phyloP scores from a whole-genome alignment of 345 rosid genomes.

The Firmiana major region DNA sequence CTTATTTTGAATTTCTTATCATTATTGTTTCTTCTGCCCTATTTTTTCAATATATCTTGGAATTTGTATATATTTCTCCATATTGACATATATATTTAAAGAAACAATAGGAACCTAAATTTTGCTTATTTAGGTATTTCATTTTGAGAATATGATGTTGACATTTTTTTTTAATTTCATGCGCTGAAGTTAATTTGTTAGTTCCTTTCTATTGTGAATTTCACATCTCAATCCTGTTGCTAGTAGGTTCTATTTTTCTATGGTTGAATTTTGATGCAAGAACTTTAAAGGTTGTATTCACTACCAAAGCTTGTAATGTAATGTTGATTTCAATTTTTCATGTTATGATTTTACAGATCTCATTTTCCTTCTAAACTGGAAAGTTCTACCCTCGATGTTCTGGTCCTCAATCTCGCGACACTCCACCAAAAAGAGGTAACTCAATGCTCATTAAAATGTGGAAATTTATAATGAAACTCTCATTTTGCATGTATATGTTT shows the following conservation, averaged over 20 bases:
- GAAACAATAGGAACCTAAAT: too few relatives aligned
- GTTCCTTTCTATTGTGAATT: background rate
- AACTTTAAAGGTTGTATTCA: background rate
- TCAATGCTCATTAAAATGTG: background rate
- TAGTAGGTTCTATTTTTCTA: background rate
- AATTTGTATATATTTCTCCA: too few relatives aligned
- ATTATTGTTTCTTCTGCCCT: too few relatives aligned
- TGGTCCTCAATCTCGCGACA: conserved; percentile 90
- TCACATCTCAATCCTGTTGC: background rate
- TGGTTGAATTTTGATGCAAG: background rate
- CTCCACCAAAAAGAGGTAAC: conserved; percentile 90
- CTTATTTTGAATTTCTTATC: background rate
- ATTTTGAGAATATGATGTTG: too few relatives aligned
- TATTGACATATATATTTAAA: too few relatives aligned
- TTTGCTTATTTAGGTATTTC: too few relatives aligned
- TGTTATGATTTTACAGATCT: conserved; percentile 40
- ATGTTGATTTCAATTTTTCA: background rate
- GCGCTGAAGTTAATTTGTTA: too few relatives aligned
- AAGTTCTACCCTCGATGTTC: conserved; percentile 72
- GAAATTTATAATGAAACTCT: background rate
- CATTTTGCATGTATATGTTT: background rate
- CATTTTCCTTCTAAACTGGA: conserved; percentile 64
- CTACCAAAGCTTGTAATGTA: background rate
- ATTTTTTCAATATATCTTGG: too few relatives aligned
- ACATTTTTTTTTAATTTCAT: background rate